phyloP scores from a whole-genome alignment of 805 yeast species.

The Yamadazyma philogaea region DNA sequence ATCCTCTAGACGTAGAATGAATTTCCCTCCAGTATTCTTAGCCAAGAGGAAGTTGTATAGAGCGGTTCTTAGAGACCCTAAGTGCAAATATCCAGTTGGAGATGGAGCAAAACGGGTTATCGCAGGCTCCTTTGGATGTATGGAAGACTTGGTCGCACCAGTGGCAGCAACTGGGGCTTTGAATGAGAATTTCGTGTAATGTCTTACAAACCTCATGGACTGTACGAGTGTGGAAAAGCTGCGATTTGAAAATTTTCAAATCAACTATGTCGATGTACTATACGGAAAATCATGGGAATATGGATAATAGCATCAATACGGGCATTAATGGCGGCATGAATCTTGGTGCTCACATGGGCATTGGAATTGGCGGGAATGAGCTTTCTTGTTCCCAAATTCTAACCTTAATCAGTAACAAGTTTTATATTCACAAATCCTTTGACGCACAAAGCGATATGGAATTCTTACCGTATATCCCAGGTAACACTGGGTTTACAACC shows the following conservation, averaged over 20 bases:
- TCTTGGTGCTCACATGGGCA: neutral
- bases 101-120: slow-evolving; percentile 95
- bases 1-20: slow-evolving; percentile 82
- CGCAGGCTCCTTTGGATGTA: slow-evolving; percentile 8
- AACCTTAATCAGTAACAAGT: slow-evolving; percentile 42
- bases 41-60: slow-evolving; percentile 85
- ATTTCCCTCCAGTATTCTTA: slow-evolving; percentile 72
- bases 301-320: neutral
- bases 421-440: slow-evolving; percentile 64
- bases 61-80: slow-evolving; percentile 93
- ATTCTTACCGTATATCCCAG: slow-evolving; percentile 39
- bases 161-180: neutral
- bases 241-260: slow-evolving; percentile 10
- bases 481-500: neutral
- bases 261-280: slow-evolving; percentile 6
- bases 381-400: slow-evolving; percentile 12
- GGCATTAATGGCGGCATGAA: neutral
- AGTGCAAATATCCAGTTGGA: slow-evolving; percentile 92
- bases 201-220: slow-evolving; percentile 8
- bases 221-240: neutral
- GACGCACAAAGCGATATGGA: slow-evolving; percentile 70
- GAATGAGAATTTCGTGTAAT: slow-evolving; percentile 6
- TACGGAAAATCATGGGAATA: slow-evolving; percentile 4
- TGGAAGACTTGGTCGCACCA: neutral
- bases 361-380: neutral